Base-by-base conservation (phyloP, 352 stramenopile genomes). In the Phytopythium ostracodes region DNA sequence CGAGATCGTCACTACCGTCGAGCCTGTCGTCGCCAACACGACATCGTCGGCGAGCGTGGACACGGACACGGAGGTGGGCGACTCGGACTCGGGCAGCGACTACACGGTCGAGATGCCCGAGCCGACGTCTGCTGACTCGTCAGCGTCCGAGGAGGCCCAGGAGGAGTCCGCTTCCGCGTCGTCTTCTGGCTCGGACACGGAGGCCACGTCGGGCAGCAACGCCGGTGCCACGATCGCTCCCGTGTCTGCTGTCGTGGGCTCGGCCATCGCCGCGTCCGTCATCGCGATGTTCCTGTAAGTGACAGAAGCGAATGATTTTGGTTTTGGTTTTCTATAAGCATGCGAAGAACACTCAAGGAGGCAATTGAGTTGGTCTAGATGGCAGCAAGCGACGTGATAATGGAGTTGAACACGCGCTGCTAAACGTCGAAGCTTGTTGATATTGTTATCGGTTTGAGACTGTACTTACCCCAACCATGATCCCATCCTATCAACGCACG, bases 61-160 rank as follows among this genome's bases (percentile, higher is more conserved):
- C 50, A 40, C 57, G 27, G 67, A 73, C 42, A 60, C 65, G 17
- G 66, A 56, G 18, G 67, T 73, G 14, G 67, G 67, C 33, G 67
- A 71, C 44, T 73, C 67, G 50, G 40, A 60, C 49, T 73, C 67
- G 24, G 67, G 67, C 63, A 73, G 67, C 56, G 57, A 72, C 54
- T 36, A 65, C 43, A 59, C 22, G 31, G 68, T 73, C 31, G 59
- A 71, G 63, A 71, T 63, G 9, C 59, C 65, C 47, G 55, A 59
- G 25, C 63, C 67, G 6, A 36, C 64, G 51, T 67, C 54, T 15
- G 36, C 61, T 25, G 49, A 53, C 40, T 25, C 52, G 7, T 72
- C 65, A 24, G 59, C 67, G 15, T 73, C 65, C 25, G 46, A 62
- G 42, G 60, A 60, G 12, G 53, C 65, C 2, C 59, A 73, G 31